Evolutionary conservation across 1,284 basidiomycete genomes (phyloP).

Genomic region (Chondrostereum purpureum): DNA sequence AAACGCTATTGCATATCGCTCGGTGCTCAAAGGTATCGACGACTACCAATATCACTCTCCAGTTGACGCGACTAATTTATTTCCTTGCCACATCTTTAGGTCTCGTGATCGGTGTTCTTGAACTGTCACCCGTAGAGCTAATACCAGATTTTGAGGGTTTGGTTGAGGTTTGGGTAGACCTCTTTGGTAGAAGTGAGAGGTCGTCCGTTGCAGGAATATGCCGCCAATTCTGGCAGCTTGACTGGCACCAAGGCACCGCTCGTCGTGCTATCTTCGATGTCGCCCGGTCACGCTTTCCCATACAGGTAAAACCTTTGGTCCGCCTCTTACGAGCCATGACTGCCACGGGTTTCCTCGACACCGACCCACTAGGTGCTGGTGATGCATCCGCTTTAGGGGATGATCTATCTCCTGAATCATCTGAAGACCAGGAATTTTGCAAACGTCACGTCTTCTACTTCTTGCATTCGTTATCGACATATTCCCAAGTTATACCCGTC

Average conservation of each 20-base stretch:
- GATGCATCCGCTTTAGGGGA: too few relatives aligned
- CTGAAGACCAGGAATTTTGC: constrained; percentile 46
- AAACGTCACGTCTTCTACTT: constrained; percentile 68
- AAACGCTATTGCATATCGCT: constrained; percentile 77
- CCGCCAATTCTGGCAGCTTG: constrained; percentile 70
- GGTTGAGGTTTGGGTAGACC: constrained; percentile 71
- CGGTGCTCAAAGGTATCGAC: constrained; percentile 70
- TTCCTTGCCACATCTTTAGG: constrained; percentile 44
- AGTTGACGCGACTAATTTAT: constrained; percentile 1
- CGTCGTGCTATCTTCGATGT: constrained; percentile 77
- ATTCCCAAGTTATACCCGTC: constrained; percentile 66
- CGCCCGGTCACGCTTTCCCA: constrained; percentile 73
- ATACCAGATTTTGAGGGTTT: constrained; percentile 68
- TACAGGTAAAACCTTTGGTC: constrained; percentile 66
- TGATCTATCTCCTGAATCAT: constrained; percentile 26
- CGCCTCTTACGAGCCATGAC: constrained; percentile 74
- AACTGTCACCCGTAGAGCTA: constrained; percentile 67
- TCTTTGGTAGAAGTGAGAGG: constrained; percentile 75
- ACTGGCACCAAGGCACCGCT: constrained; percentile 53
- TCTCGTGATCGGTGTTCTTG: constrained; percentile 64
- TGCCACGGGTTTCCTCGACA: constrained; percentile 62
- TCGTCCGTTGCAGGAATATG: constrained; percentile 65
- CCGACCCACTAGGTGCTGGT: constrained; percentile 52
- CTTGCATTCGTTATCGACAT: constrained; percentile 66
- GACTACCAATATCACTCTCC: background rate